Base-by-base conservation (phyloP, 2,329 filamentous ascomycete genomes). In the Geoglossum cookeanum region DNA sequence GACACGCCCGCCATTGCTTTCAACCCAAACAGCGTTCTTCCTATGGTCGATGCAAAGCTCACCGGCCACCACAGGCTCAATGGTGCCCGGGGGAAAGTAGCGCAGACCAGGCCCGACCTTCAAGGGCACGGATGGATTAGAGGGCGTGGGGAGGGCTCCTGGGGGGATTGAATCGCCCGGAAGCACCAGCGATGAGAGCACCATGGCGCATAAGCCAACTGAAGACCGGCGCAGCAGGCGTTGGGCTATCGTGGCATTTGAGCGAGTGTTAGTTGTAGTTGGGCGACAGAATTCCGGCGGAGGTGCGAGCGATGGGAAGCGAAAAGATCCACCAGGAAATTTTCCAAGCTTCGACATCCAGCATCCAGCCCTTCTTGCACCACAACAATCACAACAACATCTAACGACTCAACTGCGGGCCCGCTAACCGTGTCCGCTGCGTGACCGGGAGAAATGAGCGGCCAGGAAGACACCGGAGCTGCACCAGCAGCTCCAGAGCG, bases 91-190 rank as follows among this genome's bases (percentile, higher is more conserved):
- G 48, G 87, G 86, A 59, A 88, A 81, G 68, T 94, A 83, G 60
- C 85, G 84, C 58, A 96, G 76, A 57, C 90, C 90, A 15, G 88
- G 86, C 32, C 90, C 90, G 30, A 96, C 77, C 58, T 86, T 87
- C 61, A 95, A 75, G 44, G 87, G 80, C 61, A 75, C 75, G 59
- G 75, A 76, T 60, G 80, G 74, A 63, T 83, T 87, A 53, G 77
- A 75, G 60, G 84, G 77, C 33, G 78, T 78, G 1, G 87, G 87
- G 42, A 94, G 76, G 39, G 78, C 71, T 30, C 78, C 74, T 0
- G 78, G 68, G 59, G 87, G 79, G 51, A 96, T 77, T 35, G 72
- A 66, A 64, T 96, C 89, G 62, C 92, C 90, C 0, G 92, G 92
- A 5, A 97, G 79, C 60, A 96, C 79, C 60, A 91, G 71, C n/a